Base-by-base conservation (phyloP, 2,329 filamentous ascomycete genomes). In the Daldinia sp. region DNA sequence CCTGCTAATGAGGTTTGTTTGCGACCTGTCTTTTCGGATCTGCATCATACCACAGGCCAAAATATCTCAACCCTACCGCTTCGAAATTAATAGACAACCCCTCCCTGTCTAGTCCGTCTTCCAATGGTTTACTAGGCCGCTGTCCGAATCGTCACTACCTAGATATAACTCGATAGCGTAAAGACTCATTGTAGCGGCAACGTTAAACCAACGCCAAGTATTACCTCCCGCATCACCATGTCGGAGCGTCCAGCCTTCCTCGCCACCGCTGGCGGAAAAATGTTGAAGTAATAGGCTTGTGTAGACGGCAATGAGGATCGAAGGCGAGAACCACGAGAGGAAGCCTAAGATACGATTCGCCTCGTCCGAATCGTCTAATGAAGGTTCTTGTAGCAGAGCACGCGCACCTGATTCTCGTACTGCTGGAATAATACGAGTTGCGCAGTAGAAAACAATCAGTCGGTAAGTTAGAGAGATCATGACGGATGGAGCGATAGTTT, bases 211-310 rank as follows among this genome's bases (percentile, higher is more conserved):
- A 56, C 94, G 86, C 92, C 93, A 97, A 15, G 91, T 85, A 74
- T 95, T 96, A 15, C 93, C 92, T 10, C 92, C 93, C 3, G 88
- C 82, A 70, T 93, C 92, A 4, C 91, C 92, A 13, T 92, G 92
- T 72, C 94, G 89, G 52, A 91, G 88, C 2, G 90, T 94, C 93
- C 94, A 97, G 82, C 94, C 87, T 55, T 85, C 86, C 2, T 86
- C 85, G 1, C 87, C 87, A 65, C 90, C 87, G 53, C 83, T 90
- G 9, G 91, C 90, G 4, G 93, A 91, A 74, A 99, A 98, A 77
- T 99, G 95, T 76, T 98, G 95, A 81, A 98, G 90, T 30, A 99
- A 80, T 51, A 99, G 80, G 77, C 94, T 97, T 1, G 95, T 99
- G 77, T 99, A 99, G 27, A 98, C 94, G 3, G 95, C 91, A 64